phyloP scores from a whole-genome alignment of 1,284 basidiomycete genomes.

The Trametes pubescens region DNA sequence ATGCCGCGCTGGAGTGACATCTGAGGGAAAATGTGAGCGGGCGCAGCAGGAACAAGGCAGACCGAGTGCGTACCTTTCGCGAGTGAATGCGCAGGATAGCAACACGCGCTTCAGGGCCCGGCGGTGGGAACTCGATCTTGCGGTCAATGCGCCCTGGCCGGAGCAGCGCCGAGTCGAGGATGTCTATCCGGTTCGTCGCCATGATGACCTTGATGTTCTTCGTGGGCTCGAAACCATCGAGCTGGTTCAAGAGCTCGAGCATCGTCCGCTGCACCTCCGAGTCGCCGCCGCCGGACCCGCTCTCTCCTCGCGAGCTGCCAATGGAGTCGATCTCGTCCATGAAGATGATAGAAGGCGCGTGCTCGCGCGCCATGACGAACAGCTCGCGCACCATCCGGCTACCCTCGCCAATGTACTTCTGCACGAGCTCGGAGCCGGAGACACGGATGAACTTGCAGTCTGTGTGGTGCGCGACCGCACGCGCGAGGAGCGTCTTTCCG shows the following conservation, averaged over 20 bases:
- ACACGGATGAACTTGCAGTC: slow-evolving; percentile 99
- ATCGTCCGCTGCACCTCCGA: slow-evolving; percentile 98
- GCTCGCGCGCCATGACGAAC: slow-evolving; percentile 99
- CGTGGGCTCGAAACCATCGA: slow-evolving; percentile 97
- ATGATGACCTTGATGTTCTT: slow-evolving; percentile 99
- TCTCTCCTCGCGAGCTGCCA: slow-evolving; percentile 91
- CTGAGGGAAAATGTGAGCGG: slow-evolving; percentile 47
- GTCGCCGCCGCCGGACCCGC: slow-evolving; percentile 90
- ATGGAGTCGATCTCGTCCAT: slow-evolving; percentile 99
- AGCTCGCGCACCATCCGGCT: slow-evolving; percentile 96
- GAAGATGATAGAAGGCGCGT: slow-evolving; percentile 99
- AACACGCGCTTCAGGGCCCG: slow-evolving; percentile 96
- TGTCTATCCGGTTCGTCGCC: slow-evolving; percentile 99
- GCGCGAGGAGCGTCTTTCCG: slow-evolving; percentile 93
- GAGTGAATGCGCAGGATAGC: slow-evolving; percentile 98
- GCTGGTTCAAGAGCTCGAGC: slow-evolving; percentile 96
- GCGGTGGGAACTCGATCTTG: slow-evolving; percentile 99
- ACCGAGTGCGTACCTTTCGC: slow-evolving; percentile 72
- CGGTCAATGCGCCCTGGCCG: slow-evolving; percentile 98
- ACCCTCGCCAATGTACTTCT: slow-evolving; percentile 99
- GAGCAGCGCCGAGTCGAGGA: slow-evolving; percentile 93
- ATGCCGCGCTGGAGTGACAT: slow-evolving; percentile 99
- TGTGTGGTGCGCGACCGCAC: slow-evolving; percentile 97
- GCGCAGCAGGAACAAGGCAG: neutral
- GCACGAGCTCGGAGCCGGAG: slow-evolving; percentile 94